Conservation (phyloP, 2,329 filamentous ascomycete species). For the Colletotrichum musae region DNA sequence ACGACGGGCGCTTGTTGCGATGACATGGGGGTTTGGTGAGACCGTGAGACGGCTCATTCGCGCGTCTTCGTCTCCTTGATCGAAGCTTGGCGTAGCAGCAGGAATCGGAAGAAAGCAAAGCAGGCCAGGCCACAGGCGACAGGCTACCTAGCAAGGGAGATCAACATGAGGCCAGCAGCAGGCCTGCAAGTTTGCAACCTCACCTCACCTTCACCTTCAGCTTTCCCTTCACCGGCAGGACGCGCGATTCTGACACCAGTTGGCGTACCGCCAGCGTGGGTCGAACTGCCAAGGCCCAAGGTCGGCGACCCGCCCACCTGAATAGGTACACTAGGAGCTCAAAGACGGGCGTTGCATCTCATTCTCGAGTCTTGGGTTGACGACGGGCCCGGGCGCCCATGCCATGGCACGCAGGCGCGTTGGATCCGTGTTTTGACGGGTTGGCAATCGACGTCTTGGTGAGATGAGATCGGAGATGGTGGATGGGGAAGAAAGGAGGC, state of each 20-base stretch:
- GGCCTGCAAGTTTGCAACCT: background rate
- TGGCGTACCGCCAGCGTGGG: conserved; percentile 36
- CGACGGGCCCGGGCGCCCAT: conserved; percentile 3
- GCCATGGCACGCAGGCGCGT: conserved; percentile 5
- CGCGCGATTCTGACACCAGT: conserved; percentile 27
- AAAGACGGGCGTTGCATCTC: conserved; percentile 16
- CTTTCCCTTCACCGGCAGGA: too few relatives aligned
- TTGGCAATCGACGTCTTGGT: background rate
- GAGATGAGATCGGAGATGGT: conserved; percentile 11
- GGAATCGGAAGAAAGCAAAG: background rate
- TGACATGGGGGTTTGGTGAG: conserved; percentile 23
- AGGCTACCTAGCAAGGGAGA: background rate
- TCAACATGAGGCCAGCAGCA: background rate
- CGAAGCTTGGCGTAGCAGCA: conserved; percentile 29
- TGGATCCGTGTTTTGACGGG: conserved; percentile 35
- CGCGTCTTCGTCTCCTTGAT: conserved; percentile 8
- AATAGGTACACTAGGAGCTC: background rate
- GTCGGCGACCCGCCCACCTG: conserved; percentile 33
- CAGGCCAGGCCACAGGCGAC: background rate
- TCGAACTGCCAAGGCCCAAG: conserved; percentile 36
- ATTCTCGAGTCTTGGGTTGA: background rate
- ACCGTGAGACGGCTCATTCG: conserved; percentile 27
- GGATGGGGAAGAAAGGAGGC: background rate
- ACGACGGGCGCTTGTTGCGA: conserved; percentile 20
- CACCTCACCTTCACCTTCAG: background rate